phyloP scores from a whole-genome alignment of 306 rosid genomes.

The Quercus cerris region DNA sequence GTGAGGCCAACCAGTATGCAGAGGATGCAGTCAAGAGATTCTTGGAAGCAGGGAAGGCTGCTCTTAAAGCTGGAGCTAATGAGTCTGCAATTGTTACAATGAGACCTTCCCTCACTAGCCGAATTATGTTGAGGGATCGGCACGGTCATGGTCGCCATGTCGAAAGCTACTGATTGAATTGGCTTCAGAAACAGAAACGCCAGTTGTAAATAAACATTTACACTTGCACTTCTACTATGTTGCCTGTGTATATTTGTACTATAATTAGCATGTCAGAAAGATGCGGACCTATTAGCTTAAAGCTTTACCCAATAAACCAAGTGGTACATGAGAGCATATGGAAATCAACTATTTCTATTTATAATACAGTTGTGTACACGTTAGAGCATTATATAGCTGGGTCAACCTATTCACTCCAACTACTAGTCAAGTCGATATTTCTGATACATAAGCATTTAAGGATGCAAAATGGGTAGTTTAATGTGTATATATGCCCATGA shows the following conservation, averaged over 20 bases:
- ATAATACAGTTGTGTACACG: neutral
- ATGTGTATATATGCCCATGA: too few species aligned
- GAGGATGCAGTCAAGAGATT: constrained; percentile 95
- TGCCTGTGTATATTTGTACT: neutral
- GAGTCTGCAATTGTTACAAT: constrained; percentile 80
- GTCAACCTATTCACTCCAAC: too few species aligned
- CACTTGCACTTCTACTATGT: too few species aligned
- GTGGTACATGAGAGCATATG: neutral
- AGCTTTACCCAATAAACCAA: neutral
- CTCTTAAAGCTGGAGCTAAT: constrained; percentile 84
- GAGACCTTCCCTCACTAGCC: constrained; percentile 92
- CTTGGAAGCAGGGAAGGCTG: constrained; percentile 80
- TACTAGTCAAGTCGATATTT: too few species aligned
- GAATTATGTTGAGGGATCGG: constrained; percentile 33
- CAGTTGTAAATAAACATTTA: constrained; percentile 18
- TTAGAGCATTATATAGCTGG: too few species aligned
- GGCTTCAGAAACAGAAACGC: neutral
- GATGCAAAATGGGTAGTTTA: too few species aligned
- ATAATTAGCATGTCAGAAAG: neutral
- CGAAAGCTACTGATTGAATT: constrained; percentile 39
- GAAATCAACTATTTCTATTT: neutral
- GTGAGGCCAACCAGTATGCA: constrained; percentile 78
- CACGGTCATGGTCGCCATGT: neutral
- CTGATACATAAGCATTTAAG: too few species aligned
- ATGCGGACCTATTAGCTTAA: neutral